Evolutionary conservation across 140 eudicot species (phyloP).

Genomic region (Anethum foeniculum): DNA sequence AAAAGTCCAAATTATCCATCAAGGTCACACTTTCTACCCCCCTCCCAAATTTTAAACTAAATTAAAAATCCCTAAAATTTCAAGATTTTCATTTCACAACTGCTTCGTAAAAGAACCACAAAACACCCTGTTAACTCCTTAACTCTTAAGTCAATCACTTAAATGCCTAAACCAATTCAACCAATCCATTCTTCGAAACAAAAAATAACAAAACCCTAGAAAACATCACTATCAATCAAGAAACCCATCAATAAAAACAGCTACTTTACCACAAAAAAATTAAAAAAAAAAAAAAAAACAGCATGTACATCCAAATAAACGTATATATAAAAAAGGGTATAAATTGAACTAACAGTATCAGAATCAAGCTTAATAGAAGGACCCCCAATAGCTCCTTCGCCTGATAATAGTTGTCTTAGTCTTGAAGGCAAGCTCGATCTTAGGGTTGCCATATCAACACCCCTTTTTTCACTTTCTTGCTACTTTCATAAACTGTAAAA

Average conservation of each 20-base stretch:
- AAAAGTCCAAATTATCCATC: background rate
- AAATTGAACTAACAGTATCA: slow-evolving; percentile 53
- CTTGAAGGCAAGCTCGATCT: slow-evolving; percentile 96
- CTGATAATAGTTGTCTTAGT: slow-evolving; percentile 81
- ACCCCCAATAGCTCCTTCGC: slow-evolving; percentile 58
- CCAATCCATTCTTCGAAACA: background rate
- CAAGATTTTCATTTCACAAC: background rate
- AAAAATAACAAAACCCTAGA: background rate
- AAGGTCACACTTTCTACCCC: background rate
- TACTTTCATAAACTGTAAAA: slow-evolving; percentile 31
- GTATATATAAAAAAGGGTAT: background rate
- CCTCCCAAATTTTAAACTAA: background rate
- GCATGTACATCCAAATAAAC: background rate
- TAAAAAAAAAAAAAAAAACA: slow-evolving; percentile 1
- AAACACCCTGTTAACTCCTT: background rate
- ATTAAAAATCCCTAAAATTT: background rate
- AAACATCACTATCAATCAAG: background rate
- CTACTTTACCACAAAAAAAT: background rate
- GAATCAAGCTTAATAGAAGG: slow-evolving; percentile 84
- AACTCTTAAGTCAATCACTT: background rate
- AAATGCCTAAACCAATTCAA: background rate
- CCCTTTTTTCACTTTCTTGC: slow-evolving; percentile 16
- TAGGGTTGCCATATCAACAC: slow-evolving; percentile 46
- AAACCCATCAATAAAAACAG: background rate
- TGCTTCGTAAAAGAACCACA: background rate